Evolutionary conservation across 169 alveolate genomes (phyloP), one percentile per base, ranked within the genome.

Genomic region (Babesia gibsoni): DNA sequence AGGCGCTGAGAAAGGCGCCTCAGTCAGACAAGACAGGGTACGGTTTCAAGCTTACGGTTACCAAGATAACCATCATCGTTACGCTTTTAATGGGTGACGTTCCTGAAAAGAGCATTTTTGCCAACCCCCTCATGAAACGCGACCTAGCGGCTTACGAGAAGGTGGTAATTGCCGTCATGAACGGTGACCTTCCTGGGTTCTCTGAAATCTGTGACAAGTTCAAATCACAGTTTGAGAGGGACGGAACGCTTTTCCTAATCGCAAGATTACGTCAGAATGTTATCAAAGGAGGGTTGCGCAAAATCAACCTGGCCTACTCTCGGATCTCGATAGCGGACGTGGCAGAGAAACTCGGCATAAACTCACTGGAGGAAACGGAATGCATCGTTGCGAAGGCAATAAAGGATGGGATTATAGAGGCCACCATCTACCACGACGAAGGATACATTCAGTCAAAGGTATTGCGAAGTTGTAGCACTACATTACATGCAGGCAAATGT

Each of bases 81-180:
- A 96, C 94, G 68, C 83, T 96, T 58, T 84, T 96, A 37, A 96
- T 96, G 98, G 98, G 99, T 0, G 99, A 95, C 70, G 94, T 96
- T 22, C 99, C 99, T 5, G 95, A 93, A 61, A 82, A 97, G n/a
- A 90, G 95, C 27, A 83, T 90, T 29, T 95, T 96, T 67, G 92
- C 93, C 54, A 83, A 88, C 64, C 83, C 94, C 43, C 84, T 74
- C 53, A 89, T 90, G 90, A 80, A 88, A 63, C 88, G 90, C 32
- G 93, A 84, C 30, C 91, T 95, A 30, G 73, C 78, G 41, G 97
- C 98, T 3, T 96, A 96, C 84, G 92, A 90, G 39, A 79, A 90
- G 39, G 87, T 96, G n/a, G 97, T 94, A 7, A 43, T 79, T 25
- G 89, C 96, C 30, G 98, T 96, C 25, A 93, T 96, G 68, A 89